Percentiles rank a stretch among this genome's conserved stretches.
Conservation (phyloP, 2,329 filamentous ascomycete genomes). For the Phyllosticta ampelicida region DNA sequence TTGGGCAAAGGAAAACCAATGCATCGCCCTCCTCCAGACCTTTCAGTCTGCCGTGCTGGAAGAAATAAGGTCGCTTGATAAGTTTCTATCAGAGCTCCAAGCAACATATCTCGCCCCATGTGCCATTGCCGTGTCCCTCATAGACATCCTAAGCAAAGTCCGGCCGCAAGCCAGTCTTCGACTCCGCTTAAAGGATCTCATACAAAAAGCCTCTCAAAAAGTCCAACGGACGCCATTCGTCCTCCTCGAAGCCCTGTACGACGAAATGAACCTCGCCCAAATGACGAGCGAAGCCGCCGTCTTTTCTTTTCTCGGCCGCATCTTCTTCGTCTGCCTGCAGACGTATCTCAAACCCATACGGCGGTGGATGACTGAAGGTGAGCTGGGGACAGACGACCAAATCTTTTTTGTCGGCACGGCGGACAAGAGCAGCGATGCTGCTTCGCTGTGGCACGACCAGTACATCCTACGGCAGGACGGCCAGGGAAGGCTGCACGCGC, state of each 20-base stretch:
- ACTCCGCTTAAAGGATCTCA: slow-evolving; percentile 48
- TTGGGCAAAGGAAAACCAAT: slow-evolving; percentile 33
- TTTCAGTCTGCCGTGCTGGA: slow-evolving; percentile 55
- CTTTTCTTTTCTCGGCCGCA: slow-evolving; percentile 52
- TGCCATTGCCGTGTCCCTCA: slow-evolving; percentile 54
- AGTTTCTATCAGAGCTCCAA: slow-evolving; percentile 49
- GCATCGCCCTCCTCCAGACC: slow-evolving; percentile 48
- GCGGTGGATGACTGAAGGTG: slow-evolving; percentile 74
- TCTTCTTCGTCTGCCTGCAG: slow-evolving; percentile 74
- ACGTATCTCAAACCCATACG: slow-evolving; percentile 73
- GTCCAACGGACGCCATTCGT: slow-evolving; percentile 46
- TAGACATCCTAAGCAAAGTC: slow-evolving; percentile 51
- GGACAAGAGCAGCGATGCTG: slow-evolving; percentile 45
- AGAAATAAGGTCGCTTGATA: slow-evolving; percentile 49
- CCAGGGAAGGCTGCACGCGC: slow-evolving; percentile 54
- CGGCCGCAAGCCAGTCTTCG: slow-evolving; percentile 45
- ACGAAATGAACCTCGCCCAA: slow-evolving; percentile 58
- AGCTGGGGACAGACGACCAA: slow-evolving; percentile 52
- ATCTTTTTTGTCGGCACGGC: slow-evolving; percentile 65
- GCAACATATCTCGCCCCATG: slow-evolving; percentile 45
- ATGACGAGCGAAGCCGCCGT: slow-evolving; percentile 51
- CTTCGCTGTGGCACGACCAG: slow-evolving; percentile 64
- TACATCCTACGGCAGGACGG: slow-evolving; percentile 55
- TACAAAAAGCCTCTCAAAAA: slow-evolving; percentile 25
- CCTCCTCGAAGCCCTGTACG: slow-evolving; percentile 70